Conservation (phyloP, 2,329 filamentous ascomycete species). For the Penicillium decumbens region DNA sequence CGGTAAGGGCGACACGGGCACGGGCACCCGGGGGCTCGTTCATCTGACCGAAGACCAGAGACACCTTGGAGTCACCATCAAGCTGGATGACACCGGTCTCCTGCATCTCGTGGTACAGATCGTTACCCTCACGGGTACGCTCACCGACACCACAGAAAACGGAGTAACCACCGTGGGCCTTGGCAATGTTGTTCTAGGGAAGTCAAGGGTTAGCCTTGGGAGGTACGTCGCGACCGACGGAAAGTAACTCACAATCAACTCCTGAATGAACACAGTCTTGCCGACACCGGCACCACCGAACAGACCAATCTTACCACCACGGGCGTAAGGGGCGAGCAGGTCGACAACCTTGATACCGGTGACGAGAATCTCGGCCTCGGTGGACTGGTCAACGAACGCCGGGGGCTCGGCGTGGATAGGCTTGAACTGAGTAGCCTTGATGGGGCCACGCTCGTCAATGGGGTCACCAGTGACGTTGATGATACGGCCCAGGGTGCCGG, state of each 20-base stretch:
- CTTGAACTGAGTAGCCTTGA: slow-evolving; percentile 82
- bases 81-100: slow-evolving; percentile 99
- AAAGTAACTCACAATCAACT: slow-evolving; percentile 70
- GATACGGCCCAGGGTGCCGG: slow-evolving; percentile 93
- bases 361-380: slow-evolving; percentile 89
- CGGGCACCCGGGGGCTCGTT: slow-evolving; percentile 99
- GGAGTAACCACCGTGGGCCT: slow-evolving; percentile 99
- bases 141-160: slow-evolving; percentile 99
- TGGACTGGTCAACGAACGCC: slow-evolving; percentile 91
- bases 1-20: slow-evolving; percentile 98
- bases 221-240: neutral
- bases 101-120: slow-evolving; percentile 99
- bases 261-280: slow-evolving; percentile 99
- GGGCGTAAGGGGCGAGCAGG: slow-evolving; percentile 95
- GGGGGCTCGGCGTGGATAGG: slow-evolving; percentile 96
- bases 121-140: slow-evolving; percentile 99
- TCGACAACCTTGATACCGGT: slow-evolving; percentile 99
- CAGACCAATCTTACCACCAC: slow-evolving; percentile 99
- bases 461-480: slow-evolving; percentile 99
- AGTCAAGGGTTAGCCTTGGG: too few relatives aligned
- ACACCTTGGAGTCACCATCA: slow-evolving; percentile 98
- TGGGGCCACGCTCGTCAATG: slow-evolving; percentile 97
- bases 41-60: slow-evolving; percentile 99
- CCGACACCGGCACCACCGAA: slow-evolving; percentile 99
- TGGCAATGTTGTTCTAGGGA: slow-evolving; percentile 94